Evolutionary conservation across 257 asterid genomes (phyloP).

Genomic region (Pogostemon cablin): DNA sequence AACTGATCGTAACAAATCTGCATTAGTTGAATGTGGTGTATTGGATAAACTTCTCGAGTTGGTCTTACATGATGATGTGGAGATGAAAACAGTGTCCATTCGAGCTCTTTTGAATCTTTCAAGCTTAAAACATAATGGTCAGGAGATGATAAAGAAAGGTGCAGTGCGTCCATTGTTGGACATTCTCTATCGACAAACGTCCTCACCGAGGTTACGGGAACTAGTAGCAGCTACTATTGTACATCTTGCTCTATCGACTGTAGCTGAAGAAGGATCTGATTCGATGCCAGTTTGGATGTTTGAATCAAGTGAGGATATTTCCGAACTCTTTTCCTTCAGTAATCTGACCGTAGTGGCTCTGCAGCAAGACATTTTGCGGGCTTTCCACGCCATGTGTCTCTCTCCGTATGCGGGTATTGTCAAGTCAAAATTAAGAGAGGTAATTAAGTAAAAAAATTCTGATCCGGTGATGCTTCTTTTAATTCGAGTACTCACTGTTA

Average conservation of each 20-base stretch:
- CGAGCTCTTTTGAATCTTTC: constrained; percentile 60
- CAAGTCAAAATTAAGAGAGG: constrained; percentile 59
- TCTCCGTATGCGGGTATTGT: constrained; percentile 48
- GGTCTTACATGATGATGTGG: constrained; percentile 44
- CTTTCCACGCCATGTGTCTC: constrained; percentile 56
- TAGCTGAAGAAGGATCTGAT: constrained; percentile 45
- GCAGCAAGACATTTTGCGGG: constrained; percentile 54
- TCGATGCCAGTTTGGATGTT: constrained; percentile 41
- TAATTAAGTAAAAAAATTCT: constrained; percentile 4
- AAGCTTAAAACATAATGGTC: constrained; percentile 53
- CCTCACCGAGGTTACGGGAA: constrained; percentile 48
- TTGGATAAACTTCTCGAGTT: constrained; percentile 51
- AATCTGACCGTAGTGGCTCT: constrained; percentile 42
- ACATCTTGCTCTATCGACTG: constrained; percentile 54
- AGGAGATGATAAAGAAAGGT: constrained; percentile 60
- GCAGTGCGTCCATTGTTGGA: constrained; percentile 54
- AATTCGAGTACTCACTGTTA: constrained; percentile 12
- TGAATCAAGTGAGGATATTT: constrained; percentile 59
- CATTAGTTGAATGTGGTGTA: constrained; percentile 56
- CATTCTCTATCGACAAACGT: constrained; percentile 53
- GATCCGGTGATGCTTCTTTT: neutral
- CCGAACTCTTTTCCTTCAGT: constrained; percentile 51
- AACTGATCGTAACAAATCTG: constrained; percentile 61
- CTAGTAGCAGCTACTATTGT: constrained; percentile 51
- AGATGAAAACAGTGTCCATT: constrained; percentile 50